Conservation (phyloP, 768 basidiomycete species). For the Omphalotus guepiniiformis region DNA sequence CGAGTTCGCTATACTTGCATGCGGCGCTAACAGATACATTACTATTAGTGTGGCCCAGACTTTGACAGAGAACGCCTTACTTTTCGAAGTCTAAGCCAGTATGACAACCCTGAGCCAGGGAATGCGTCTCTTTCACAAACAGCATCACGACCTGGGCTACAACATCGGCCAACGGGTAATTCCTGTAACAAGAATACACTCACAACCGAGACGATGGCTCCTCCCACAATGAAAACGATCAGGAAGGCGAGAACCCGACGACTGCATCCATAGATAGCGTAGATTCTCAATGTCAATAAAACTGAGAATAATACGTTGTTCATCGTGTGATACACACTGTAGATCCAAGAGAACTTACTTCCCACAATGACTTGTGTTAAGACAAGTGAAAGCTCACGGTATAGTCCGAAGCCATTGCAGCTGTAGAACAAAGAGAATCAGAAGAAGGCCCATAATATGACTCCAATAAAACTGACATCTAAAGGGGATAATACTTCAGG, state of each 20-base stretch:
- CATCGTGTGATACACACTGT: too few relatives aligned
- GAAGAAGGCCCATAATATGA: too few relatives aligned
- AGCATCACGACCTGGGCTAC: too few relatives aligned
- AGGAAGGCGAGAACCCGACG: neutral
- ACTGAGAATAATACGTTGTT: neutral
- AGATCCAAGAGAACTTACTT: neutral
- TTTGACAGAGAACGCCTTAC: neutral
- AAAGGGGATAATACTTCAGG: too few relatives aligned
- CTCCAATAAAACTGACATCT: too few relatives aligned
- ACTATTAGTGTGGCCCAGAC: neutral
- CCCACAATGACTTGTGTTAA: slow-evolving; percentile 1
- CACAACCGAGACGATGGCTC: too few relatives aligned
- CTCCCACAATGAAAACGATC: neutral
- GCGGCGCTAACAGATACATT: neutral
- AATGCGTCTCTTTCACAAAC: too few relatives aligned
- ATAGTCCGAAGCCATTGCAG: neutral
- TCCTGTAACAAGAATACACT: too few relatives aligned
- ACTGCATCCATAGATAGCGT: slow-evolving; percentile 5
- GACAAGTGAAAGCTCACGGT: slow-evolving; percentile 7
- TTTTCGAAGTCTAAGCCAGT: neutral
- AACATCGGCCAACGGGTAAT: too few relatives aligned
- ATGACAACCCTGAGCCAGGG: too few relatives aligned
- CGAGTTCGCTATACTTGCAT: neutral
- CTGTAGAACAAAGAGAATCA: neutral
- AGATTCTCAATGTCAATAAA: slow-evolving; percentile 6